Evolutionary conservation across 2,329 filamentous ascomycete species (phyloP), one percentile per base, ranked within the genome.

Genomic region (Drechslerella stenobrocha): DNA sequence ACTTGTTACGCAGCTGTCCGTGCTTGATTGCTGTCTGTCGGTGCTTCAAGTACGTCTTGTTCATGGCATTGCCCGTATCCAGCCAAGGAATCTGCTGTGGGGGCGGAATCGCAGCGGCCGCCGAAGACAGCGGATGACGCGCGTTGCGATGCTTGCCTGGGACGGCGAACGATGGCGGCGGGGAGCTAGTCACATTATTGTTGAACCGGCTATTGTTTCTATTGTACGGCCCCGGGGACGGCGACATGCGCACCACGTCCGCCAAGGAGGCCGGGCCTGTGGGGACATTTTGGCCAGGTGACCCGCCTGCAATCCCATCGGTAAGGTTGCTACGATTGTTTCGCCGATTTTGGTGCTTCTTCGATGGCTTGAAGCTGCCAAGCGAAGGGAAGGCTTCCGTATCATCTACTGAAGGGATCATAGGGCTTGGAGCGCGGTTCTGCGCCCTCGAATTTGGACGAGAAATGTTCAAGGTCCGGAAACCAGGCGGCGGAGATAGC

Each of bases 11-110:
- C 75, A 96, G 83, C 72, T 91, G 93, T 72, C 93, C 93, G 76
- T 98, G 93, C 78, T 95, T 95, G 76, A 98, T 96, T 61, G 93
- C 93, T 77, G 97, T 92, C 74, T 91, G 88, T 53, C 93, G 87
- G 72, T 91, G 90, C 78, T 96, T 96, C 72, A 98, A 83, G 76
- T 98, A 98, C 22, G 90, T 87, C 77, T 91, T 90, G 76, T 98
- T 97, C 71, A 89, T 89, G 70, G 84, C 85, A 53, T 92, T 86
- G 20, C 93, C 93, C 1, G 93, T 97, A 77, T 96, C 92, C 2
- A 97, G 79, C 93, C 93, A 98, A 0, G 93, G 93, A 46, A 98
- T 90, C 73, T 96, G 88, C 74, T 93, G 90, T 7, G 93, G 93
- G 60, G 86, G 84, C 15, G 89, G 83, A 58, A 98, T 97, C 1